Percentiles rank a stretch among this genome's conserved stretches.
Conservation (phyloP, 1,284 basidiomycete genomes). For the Grifola frondosa region DNA sequence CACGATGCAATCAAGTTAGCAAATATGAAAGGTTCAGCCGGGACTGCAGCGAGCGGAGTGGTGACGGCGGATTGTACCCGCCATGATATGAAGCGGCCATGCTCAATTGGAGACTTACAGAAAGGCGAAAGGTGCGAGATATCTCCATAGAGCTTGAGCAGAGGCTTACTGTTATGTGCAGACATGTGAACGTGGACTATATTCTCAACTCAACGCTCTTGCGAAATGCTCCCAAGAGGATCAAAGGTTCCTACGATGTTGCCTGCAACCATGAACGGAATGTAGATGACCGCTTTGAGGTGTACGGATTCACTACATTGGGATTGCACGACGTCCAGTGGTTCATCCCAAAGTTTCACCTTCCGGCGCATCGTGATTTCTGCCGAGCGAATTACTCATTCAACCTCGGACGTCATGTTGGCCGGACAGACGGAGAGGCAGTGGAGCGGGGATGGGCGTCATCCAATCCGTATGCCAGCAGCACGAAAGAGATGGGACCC, state of each 20-base stretch:
- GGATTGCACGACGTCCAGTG: too few relatives aligned
- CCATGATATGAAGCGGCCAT: constrained; percentile 24
- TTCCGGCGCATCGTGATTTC: not conserved
- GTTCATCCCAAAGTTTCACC: constrained; percentile 7
- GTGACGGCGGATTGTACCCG: constrained; percentile 11
- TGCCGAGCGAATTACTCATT: constrained; percentile 4
- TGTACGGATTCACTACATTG: constrained; percentile 5
- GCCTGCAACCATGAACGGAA: constrained; percentile 18
- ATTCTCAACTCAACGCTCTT: constrained; percentile 14
- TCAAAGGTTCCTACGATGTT: constrained; percentile 17
- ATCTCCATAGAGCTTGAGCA: not conserved
- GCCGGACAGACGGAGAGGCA: constrained; percentile 3
- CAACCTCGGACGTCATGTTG: not conserved
- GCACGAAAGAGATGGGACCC: constrained; percentile 6
- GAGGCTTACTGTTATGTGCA: too few relatives aligned
- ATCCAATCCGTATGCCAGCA: not conserved
- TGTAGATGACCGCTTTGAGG: not conserved
- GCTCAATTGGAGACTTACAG: constrained; percentile 26
- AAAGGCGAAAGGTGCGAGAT: constrained; percentile 25
- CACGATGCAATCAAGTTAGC: constrained; percentile 12
- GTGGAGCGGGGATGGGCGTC: constrained; percentile 1
- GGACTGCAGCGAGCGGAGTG: constrained; percentile 7
- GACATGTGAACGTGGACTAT: constrained; percentile 19
- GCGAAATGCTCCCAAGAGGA: not conserved
- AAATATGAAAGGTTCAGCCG: constrained; percentile 1